These are phyloP conservation scores for Ambrosia artemisiifolia DNA, from an alignment of 129 eudicot genomes.

Conservation along the genomic window DNA sequence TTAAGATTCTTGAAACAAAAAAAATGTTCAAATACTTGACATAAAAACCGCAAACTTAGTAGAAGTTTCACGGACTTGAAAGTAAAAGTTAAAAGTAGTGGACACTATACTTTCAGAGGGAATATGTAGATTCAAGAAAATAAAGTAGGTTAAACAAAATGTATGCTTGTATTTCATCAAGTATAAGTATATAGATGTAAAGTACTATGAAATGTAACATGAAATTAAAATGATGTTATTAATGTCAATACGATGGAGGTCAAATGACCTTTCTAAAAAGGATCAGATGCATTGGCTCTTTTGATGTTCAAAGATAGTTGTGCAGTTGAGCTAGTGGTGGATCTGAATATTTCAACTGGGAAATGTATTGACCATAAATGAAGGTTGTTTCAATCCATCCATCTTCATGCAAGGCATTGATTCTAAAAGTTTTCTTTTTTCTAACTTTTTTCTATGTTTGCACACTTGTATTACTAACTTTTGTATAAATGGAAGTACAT, in stretches of 20 bases:
- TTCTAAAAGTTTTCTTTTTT: constrained; percentile 8
- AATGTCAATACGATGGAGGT: constrained; percentile 5
- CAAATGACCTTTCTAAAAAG: not conserved
- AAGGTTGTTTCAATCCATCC: constrained; percentile 26
- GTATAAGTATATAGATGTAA: not conserved
- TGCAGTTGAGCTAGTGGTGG: not conserved
- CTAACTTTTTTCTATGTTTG: not conserved
- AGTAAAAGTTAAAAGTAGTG: too few species aligned
- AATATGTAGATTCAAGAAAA: not conserved
- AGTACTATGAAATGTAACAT: not conserved
- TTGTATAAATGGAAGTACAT: not conserved
- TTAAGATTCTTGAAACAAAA: too few species aligned
- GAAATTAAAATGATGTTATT: constrained; percentile 7
- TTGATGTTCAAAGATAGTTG: constrained; percentile 9
- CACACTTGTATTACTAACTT: not conserved
- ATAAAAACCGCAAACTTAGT: too few species aligned
- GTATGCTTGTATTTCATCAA: not conserved
- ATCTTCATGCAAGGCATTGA: constrained; percentile 28
- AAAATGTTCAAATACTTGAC: too few species aligned
- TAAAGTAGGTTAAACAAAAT: not conserved
- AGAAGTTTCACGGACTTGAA: too few species aligned
- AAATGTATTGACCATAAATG: constrained; percentile 9
- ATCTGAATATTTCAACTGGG: not conserved
- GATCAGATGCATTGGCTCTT: constrained; percentile 23
- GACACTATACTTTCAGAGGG: too few species aligned